Evolutionary conservation across 768 basidiomycete species (phyloP).

Genomic region (Lentinula sp.): DNA sequence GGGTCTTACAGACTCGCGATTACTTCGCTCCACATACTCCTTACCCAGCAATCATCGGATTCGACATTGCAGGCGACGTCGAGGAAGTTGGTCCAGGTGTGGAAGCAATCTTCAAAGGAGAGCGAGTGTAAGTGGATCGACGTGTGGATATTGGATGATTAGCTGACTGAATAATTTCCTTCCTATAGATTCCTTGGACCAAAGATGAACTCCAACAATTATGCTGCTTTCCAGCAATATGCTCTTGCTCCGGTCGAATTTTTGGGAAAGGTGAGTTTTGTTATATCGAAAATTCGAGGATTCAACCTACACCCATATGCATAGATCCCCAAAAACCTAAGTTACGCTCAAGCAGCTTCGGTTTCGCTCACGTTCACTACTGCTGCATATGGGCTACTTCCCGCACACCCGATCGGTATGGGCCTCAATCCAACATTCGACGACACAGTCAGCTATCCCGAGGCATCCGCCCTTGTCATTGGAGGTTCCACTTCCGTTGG

Average conservation of each 20-base stretch:
- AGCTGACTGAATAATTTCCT: background rate
- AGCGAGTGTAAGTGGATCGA: conserved; percentile 39
- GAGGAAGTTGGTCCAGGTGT: conserved; percentile 48
- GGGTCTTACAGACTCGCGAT: conserved; percentile 29
- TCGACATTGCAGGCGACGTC: conserved; percentile 47
- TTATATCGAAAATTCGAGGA: conserved; percentile 7
- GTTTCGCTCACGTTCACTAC: conserved; percentile 42
- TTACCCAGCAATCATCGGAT: conserved; percentile 42
- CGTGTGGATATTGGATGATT: background rate
- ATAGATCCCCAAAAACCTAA: conserved; percentile 39
- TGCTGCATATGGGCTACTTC: conserved; percentile 45
- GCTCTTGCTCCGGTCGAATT: conserved; percentile 32
- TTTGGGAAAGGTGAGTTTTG: conserved; percentile 28
- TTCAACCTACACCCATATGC: background rate
- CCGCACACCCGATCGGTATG: conserved; percentile 27
- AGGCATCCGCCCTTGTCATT: conserved; percentile 38
- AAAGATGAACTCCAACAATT: conserved; percentile 24
- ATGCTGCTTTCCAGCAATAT: conserved; percentile 40
- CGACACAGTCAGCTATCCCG: conserved; percentile 28
- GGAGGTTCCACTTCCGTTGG: conserved; percentile 46
- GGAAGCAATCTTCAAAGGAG: conserved; percentile 39
- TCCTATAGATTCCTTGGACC: conserved; percentile 31
- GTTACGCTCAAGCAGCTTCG: conserved; percentile 43
- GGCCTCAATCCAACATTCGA: conserved; percentile 35
- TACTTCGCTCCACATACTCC: conserved; percentile 24